Evolutionary conservation across 345 rosid species (phyloP), one percentile per base, ranked within the genome.

Genomic region (Trapa bicornis): DNA sequence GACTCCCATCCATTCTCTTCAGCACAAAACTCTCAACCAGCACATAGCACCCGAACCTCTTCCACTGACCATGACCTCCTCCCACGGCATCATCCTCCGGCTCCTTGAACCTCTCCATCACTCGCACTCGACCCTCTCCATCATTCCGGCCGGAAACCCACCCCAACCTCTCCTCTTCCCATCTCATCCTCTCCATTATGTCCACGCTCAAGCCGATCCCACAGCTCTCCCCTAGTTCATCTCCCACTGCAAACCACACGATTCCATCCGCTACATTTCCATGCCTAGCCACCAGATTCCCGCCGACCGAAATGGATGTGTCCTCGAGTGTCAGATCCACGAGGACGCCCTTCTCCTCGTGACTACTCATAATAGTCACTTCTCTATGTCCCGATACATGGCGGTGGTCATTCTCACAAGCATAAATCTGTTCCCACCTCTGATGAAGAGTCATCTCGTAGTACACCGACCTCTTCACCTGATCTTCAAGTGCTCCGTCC

Each of bases 1-100:
- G 53, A 57, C 80, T 82, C 61, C 79, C 84, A 77, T 86, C 85
- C 81, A 75, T 78, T 68, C 96, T 86, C 69, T 66, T 78, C 78
- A 86, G 62, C 15, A 78, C 80, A 81, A 81, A 85, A 41, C 82
- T 82, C 82, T 89, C 90, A 33, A 86, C 89, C 81, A 86, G 75
- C 61, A 69, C 78, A 75, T 81, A 86, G 47, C 85, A 84, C 5
- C 79, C 67, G 61, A 80, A 82, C 36, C 70, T 79, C 65, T 79
- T 84, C 96, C 89, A 85, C 1, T 64, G 29, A 22, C 29, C 29
- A 22, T 77, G 45, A 33, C 22, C 22, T 66, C 29, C 29, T 22
- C 29, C 29, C 29, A 22, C 76, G 1, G 17, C 70, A 43, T 75
- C 79, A 67, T 38, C 73, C 70, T 73, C 83, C 1, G 29, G 29